Base-by-base conservation (phyloP, 2,329 filamentous ascomycete genomes). In the Chrysoporthe cubensis region DNA sequence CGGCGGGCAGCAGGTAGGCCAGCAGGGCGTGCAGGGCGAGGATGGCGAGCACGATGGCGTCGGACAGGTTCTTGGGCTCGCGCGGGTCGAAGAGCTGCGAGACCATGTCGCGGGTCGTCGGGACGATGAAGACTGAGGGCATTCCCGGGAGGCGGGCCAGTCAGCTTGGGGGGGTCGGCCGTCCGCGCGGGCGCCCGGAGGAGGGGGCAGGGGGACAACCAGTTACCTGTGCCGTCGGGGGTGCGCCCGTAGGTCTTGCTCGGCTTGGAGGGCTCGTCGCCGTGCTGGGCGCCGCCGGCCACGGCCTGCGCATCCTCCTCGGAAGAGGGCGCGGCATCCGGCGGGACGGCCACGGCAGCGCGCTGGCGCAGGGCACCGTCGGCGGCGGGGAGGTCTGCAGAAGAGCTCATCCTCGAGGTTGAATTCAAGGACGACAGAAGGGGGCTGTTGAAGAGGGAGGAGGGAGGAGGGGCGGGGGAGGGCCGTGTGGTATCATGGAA, bases 31-130 rank as follows among this genome's bases (percentile, higher is more conserved):
- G 92, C 64, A 87, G 80, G 66, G 84, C 91, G 61, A 99, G 85
- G 69, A 97, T 91, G 59, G 85, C 85, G 67, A 99, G 85, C 71
- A 99, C 94, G 68, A 91, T 76, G 67, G 89, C 81, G 79, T 99
- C 96, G 70, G 94, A 96, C 50, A 96, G 78, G 78, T 98, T 98
- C 84, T 99, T 99, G 64, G 96, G 94, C 77, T 98, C 91, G 72
- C 91, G 92, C 63, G 96, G 96, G 74, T 96, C 96, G 74, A 99
- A 88, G 66, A 99, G 87, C 81, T 98, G 96, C 63, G 95, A 97
- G 74, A 99, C 95, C 96, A 99, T 98, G 81, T 99, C 96, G 84
- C 97, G 94, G 66, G 96, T 99, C 71, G 93, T 90, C 60, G 96
- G 96, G 65, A 99, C 96, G 68, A 93, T 91, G 78, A 99, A 99